Conservation (phyloP, 805 yeast species). For the Ascoidea tarda region DNA sequence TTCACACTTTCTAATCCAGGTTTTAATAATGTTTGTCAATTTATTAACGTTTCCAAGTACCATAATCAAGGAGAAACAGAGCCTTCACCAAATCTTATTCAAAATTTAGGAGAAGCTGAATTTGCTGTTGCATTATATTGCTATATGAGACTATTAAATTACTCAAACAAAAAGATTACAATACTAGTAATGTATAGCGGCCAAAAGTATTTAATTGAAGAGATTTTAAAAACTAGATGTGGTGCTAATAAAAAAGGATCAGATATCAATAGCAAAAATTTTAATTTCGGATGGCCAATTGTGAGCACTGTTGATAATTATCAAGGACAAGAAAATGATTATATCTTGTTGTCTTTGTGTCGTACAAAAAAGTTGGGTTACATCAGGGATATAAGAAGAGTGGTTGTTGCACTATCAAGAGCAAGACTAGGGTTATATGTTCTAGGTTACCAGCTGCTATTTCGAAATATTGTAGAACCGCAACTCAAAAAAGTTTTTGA, state of each 20-base stretch:
- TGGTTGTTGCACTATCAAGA: slow-evolving; percentile 17
- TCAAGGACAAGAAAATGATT: slow-evolving; percentile 17
- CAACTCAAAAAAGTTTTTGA: neutral
- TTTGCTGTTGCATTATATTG: slow-evolving; percentile 28
- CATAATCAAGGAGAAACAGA: slow-evolving; percentile 18
- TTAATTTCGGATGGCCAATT: slow-evolving; percentile 17
- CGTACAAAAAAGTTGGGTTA: slow-evolving; percentile 16
- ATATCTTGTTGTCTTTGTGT: slow-evolving; percentile 22
- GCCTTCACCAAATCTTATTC: slow-evolving; percentile 15
- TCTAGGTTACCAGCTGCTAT: slow-evolving; percentile 12
- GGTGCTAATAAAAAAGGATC: slow-evolving; percentile 4
- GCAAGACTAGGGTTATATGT: slow-evolving; percentile 22
- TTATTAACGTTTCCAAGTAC: slow-evolving; percentile 19
- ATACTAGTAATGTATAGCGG: slow-evolving; percentile 24
- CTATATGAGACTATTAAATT: slow-evolving; percentile 32
- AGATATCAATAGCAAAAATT: slow-evolving; percentile 2
- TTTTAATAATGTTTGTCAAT: slow-evolving; percentile 18
- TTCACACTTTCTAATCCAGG: slow-evolving; percentile 22
- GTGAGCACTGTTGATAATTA: slow-evolving; percentile 17
- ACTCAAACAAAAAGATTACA: slow-evolving; percentile 22
- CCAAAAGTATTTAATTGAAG: slow-evolving; percentile 28
- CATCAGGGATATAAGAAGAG: slow-evolving; percentile 12
- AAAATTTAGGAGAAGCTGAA: slow-evolving; percentile 31
- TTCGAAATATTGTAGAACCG: neutral
- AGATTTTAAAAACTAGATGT: slow-evolving; percentile 22